A percentile compares a stretch with the other conserved stretches of the same genome.
Conservation (phyloP, 768 basidiomycete species). For the Leccinum uliginosum region DNA sequence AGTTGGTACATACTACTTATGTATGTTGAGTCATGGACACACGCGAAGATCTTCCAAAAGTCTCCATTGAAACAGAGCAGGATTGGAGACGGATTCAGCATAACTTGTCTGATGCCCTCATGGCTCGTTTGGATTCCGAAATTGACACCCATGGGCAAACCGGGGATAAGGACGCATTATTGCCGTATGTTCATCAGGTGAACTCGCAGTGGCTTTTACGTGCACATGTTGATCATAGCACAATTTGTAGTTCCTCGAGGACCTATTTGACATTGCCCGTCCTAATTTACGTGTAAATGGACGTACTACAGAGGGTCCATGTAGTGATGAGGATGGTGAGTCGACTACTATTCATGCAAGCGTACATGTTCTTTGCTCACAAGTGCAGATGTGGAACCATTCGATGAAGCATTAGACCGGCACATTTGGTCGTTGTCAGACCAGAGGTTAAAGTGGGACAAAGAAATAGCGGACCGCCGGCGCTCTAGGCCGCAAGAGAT, state of each 20-base stretch:
- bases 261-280: conserved; percentile 56
- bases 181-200: conserved; percentile 52
- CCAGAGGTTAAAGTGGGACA: conserved; percentile 71
- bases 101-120: conserved; percentile 46
- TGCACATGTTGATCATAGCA: not conserved
- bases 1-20: too few relatives aligned
- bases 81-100: conserved; percentile 63
- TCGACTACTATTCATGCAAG: not conserved
- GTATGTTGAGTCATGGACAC: conserved; percentile 29
- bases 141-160: conserved; percentile 37
- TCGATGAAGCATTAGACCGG: conserved; percentile 83
- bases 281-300: conserved; percentile 81
- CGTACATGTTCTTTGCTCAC: not conserved
- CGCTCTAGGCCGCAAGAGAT: conserved; percentile 58
- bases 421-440: conserved; percentile 77
- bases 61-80: conserved; percentile 60
- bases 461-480: conserved; percentile 62
- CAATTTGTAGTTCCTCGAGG: conserved; percentile 51
- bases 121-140: conserved; percentile 43
- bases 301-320: conserved; percentile 64
- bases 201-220: conserved; percentile 6
- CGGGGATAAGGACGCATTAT: conserved; percentile 43
- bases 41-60: conserved; percentile 44
- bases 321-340: conserved; percentile 51
- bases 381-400: conserved; percentile 63